phyloP scores from a whole-genome alignment of 2,329 filamentous ascomycete genomes.

The Ascochyta lentis region DNA sequence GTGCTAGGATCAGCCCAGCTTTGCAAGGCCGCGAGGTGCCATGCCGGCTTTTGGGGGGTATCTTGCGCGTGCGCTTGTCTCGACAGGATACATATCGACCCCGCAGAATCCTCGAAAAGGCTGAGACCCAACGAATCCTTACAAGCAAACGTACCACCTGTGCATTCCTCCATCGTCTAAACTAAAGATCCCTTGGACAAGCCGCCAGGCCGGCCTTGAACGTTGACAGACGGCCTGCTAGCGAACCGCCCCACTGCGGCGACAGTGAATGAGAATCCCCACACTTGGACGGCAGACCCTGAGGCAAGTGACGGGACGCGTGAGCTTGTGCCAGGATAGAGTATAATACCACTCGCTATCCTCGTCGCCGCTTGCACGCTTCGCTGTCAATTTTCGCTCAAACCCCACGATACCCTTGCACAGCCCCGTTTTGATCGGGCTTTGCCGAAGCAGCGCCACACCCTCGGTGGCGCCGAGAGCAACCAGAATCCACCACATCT shows the following conservation, averaged over 20 bases:
- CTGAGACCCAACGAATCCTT: conserved; percentile 36
- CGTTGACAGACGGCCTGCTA: conserved; percentile 32
- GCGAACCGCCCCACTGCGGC: conserved; percentile 43
- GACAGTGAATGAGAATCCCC: conserved; percentile 36
- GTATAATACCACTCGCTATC: conserved; percentile 38
- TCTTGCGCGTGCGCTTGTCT: conserved; percentile 32
- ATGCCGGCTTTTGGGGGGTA: conserved; percentile 28
- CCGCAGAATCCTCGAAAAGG: conserved; percentile 34
- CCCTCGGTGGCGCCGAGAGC: conserved; percentile 40
- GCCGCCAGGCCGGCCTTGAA: conserved; percentile 29
- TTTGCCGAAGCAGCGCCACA: conserved; percentile 41
- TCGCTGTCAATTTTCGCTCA: conserved; percentile 34
- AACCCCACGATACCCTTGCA: conserved; percentile 35
- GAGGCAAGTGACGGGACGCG: conserved; percentile 33
- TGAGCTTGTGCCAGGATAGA: conserved; percentile 28
- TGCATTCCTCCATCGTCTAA: conserved; percentile 21
- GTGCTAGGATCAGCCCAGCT: conserved; percentile 36
- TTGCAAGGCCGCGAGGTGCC: conserved; percentile 34
- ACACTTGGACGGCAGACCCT: conserved; percentile 38
- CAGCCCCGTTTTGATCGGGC: conserved; percentile 38
- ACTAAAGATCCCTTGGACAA: conserved; percentile 27
- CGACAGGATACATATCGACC: conserved; percentile 44
- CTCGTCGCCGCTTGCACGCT: conserved; percentile 32
- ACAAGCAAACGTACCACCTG: conserved; percentile 20
- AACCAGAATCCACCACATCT: conserved; percentile 40